Evolutionary conservation across 2,329 filamentous ascomycete species (phyloP), one percentile per base, ranked within the genome.

Genomic region (Magnaporthales sp.): DNA sequence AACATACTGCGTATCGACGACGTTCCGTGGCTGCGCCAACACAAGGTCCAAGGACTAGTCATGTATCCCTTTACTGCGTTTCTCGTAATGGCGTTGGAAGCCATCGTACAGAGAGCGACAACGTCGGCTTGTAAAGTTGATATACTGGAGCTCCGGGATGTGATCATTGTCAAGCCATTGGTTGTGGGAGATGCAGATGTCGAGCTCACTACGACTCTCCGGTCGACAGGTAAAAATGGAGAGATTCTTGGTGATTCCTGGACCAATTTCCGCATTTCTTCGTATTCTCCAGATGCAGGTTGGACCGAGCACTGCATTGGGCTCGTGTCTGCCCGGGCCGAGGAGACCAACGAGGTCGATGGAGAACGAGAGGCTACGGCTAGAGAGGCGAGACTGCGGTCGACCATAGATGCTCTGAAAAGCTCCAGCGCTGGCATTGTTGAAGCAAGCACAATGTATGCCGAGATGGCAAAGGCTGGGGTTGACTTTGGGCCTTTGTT

Each of bases 221-320:
- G 78, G 13, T 73, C 79, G 0, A 75, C 78, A 69, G 76, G 75
- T 66, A 81, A 83, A 69, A 77, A 78, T 3, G 78, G 76, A 0
- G 72, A 78, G 15, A 74, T 74, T 1, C 77, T 75, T 19, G 81
- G 80, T 0, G 80, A 81, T 32, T 72, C 75, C 2, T 86, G 84
- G 83, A 79, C 84, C 63, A 83, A 85, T 71, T 88, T 88, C 74
- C 75, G 78, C 1, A 83, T 88, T 29, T 83, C 79, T 62, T 86
- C 85, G 0, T 86, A 80, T 80, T 80, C 80, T 0, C 77, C 78
- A 15, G 78, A 74, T 13, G 78, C 82, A 56, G 81, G 82, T 11
- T 88, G 86, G 86, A 80, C 81, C 0, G 83, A 88, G 70, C 82
- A 89, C 70, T 87, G 85, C 72, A 78, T 80, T 64, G 84, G 84